phyloP scores from a whole-genome alignment of 257 asterid species.

The Petunia secreta region DNA sequence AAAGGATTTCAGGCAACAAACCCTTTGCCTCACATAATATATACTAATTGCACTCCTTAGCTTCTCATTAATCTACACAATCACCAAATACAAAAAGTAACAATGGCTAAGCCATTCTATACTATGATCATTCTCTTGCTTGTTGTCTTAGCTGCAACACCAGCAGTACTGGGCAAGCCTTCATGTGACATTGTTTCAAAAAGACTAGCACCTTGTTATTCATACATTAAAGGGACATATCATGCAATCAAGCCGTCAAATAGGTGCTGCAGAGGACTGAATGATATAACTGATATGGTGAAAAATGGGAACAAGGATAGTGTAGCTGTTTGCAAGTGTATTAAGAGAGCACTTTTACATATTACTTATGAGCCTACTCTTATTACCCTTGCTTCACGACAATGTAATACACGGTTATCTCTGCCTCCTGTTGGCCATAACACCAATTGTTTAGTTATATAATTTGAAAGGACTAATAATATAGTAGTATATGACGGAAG shows the following conservation, averaged over 20 bases:
- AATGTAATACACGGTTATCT: not conserved
- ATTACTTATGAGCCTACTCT: not conserved
- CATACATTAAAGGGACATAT: constrained; percentile 19
- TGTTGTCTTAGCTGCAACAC: not conserved
- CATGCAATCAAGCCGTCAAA: constrained; percentile 19
- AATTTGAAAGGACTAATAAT: no score
- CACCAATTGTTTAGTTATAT: not conserved
- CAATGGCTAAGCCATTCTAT: not conserved
- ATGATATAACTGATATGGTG: not conserved
- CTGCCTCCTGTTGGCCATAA: constrained; percentile 18
- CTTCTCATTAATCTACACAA: not conserved
- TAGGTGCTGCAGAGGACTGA: constrained; percentile 24
- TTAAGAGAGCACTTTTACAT: constrained; percentile 8
- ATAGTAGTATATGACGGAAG: not conserved
- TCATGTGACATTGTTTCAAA: not conserved
- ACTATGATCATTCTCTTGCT: not conserved
- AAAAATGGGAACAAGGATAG: not conserved
- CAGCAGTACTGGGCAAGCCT: not conserved
- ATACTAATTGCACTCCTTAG: not conserved
- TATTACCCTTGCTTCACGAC: not conserved
- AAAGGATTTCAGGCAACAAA: constrained; percentile 12
- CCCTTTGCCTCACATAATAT: not conserved
- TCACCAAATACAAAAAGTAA: not conserved
- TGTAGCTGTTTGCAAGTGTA: constrained; percentile 2
- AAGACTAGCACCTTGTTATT: constrained; percentile 19